Conservation (phyloP, 2,329 filamentous ascomycete genomes). For the Penicillium sclerotigenum region DNA sequence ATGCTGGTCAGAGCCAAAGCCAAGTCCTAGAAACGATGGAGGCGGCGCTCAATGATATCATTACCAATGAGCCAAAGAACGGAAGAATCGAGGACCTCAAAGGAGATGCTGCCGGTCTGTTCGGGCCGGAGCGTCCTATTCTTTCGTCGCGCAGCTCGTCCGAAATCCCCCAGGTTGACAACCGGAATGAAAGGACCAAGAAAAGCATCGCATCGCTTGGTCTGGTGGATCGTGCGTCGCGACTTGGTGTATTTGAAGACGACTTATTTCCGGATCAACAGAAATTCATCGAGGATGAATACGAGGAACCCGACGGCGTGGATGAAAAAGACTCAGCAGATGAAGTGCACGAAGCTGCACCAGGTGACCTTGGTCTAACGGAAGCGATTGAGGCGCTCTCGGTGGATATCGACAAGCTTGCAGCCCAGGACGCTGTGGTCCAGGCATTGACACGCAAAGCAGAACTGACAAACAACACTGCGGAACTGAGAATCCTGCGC, state of each 20-base stretch:
- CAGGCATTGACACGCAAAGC: constrained; percentile 91
- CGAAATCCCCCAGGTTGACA: constrained; percentile 51
- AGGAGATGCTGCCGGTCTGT: constrained; percentile 43
- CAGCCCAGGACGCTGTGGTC: constrained; percentile 83
- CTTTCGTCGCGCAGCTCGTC: constrained; percentile 62
- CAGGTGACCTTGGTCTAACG: constrained; percentile 86
- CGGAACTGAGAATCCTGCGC: constrained; percentile 83
- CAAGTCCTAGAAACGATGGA: constrained; percentile 91
- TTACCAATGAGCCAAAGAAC: constrained; percentile 67
- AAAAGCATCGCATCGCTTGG: constrained; percentile 89
- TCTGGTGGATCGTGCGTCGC: constrained; percentile 79
- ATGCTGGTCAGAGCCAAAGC: constrained; percentile 67
- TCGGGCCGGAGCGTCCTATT: constrained; percentile 49
- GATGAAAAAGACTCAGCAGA: constrained; percentile 65
- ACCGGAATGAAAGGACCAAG: constrained; percentile 56
- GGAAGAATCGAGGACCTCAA: constrained; percentile 37
- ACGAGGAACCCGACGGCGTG: constrained; percentile 65
- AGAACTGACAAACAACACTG: constrained; percentile 93
- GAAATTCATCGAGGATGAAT: constrained; percentile 80
- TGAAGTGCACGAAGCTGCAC: constrained; percentile 88
- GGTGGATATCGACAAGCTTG: constrained; percentile 83
- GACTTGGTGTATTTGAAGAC: constrained; percentile 91
- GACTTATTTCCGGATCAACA: constrained; percentile 85
- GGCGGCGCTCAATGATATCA: constrained; percentile 84
- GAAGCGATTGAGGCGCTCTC: constrained; percentile 90